Evolutionary conservation across 164 flowering plant species (phyloP), one percentile per base, ranked within the genome.

Genomic region (Vitis amurensis): DNA sequence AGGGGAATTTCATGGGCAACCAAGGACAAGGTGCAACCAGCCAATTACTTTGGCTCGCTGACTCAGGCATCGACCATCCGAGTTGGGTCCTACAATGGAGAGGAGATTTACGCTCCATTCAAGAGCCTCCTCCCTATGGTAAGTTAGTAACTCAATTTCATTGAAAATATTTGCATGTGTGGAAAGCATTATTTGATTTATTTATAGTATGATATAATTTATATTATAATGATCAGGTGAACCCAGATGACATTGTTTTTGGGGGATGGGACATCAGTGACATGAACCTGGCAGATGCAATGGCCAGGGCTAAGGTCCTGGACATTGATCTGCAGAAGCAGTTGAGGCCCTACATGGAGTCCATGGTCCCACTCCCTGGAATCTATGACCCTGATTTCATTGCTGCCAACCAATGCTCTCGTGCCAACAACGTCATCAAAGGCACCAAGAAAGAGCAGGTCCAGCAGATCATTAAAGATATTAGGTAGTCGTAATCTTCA

Each of bases 1-100:
- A 95, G 99, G 69, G 99, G 99, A 63, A 93, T 96, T 63, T 93
- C 99, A 4, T 96, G 98, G 99, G 98, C 97, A 57, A 96, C 98
- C 23, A 96, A 96, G 73, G 99, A 96, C 75, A 89, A 87, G 70
- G 92, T 93, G n/a, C 99, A 96, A 67, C 91, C 83, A 71, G 97
- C 99, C 68, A 96, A 96, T 75, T 96, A 96, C 67, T 96, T 93
- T 76, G 99, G 99, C 3, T 96, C 99, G 1, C 79, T 96, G 12
- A 96, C 98, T 23, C 98, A 96, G 73, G 97, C 99, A 12, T 96
- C 99, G 9, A 66, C 91, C 3, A 93, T 96, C 62, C 68, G 99
- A 27, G 97, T 96, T 66, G 99, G 99, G 55, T 93, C 98, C 29
- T 92, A 79, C 78, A 88, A 93, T 83, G 99, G 99, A 66, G 99